Evolutionary conservation across 2,329 filamentous ascomycete genomes (phyloP), one percentile per base, ranked within the genome.

Genomic region (Pestalotiopsis sp.): DNA sequence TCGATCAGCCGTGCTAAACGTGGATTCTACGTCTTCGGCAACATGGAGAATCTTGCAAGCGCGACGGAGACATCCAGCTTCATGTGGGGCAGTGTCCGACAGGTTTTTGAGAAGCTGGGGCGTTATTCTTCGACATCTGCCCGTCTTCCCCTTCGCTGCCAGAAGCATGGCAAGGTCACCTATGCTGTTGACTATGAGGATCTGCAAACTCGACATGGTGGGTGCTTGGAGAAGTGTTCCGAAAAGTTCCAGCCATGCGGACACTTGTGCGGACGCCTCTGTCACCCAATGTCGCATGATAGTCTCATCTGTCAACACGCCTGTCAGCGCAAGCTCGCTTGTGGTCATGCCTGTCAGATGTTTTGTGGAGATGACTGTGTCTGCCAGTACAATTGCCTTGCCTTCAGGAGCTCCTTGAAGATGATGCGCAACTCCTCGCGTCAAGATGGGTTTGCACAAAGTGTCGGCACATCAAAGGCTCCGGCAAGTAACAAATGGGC

Each of bases 1-100:
- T 85, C 88, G 1, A 82, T 89, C 61, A 90, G 88, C 69, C 90
- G 95, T 66, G 94, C 95, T 3, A 90, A 89, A 68, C 85, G 90
- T 5, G 94, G 94, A 0, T 89, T 97, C 69, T 97, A 95, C 78
- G 85, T 97, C 52, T 97, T 97, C 76, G 95, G 94, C 1, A 93
- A 97, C 74, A 87, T 87, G 13, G 73, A 85, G 9, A 87, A 86
- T 45, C 71, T 88, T 0, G 71, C 88, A 6, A 73, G 88, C 0
- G 84, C 84, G 1, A 76, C 77, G 14, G 73, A 78, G 0, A 85
- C 83, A 12, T 82, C 83, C 0, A 25, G 40, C 72, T 11, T 79
- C 80, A 31, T 87, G 84, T 86, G 76, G 74, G 70, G 69, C 1
- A 76, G 73, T 13, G 78, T 86, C 1, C 69, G 80, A 5, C 13